Evolutionary conservation across 768 basidiomycete species (phyloP).

Genomic region (Neoboletus subvelutipes): DNA sequence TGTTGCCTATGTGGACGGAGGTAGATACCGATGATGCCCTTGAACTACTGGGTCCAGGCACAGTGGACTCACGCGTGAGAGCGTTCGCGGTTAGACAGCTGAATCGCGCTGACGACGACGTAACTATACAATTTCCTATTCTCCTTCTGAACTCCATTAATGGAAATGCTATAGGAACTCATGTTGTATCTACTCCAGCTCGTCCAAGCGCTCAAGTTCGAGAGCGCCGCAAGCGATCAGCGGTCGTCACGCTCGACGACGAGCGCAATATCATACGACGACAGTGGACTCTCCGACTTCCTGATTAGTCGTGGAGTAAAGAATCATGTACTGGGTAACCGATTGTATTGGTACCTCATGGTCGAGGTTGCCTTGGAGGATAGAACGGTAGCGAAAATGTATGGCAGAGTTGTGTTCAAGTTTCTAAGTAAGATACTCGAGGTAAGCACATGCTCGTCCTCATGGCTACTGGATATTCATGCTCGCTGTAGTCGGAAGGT

Average conservation of each 20-base stretch:
- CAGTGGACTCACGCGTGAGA: constrained; percentile 87
- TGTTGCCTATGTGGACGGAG: constrained; percentile 95
- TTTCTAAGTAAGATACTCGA: constrained; percentile 88
- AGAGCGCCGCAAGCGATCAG: constrained; percentile 76
- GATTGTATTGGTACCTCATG: constrained; percentile 97
- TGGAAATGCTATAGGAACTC: constrained; percentile 62
- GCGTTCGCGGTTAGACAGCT: constrained; percentile 94
- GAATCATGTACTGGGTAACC: constrained; percentile 84
- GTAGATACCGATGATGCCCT: constrained; percentile 96
- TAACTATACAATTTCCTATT: constrained; percentile 35
- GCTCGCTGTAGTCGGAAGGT: constrained; percentile 54
- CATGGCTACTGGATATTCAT: background rate
- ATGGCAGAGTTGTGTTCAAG: constrained; percentile 84
- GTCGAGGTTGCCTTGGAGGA: constrained; percentile 92
- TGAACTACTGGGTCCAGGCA: constrained; percentile 88
- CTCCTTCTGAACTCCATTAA: background rate
- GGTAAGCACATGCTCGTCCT: constrained; percentile 41
- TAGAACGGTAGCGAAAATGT: constrained; percentile 87
- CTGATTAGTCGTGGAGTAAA: constrained; percentile 81
- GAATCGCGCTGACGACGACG: constrained; percentile 91
- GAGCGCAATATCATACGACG: constrained; percentile 81
- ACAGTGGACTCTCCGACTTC: constrained; percentile 92
- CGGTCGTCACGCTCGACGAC: constrained; percentile 70
- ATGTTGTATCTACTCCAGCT: constrained; percentile 91
- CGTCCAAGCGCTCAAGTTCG: constrained; percentile 97